Conservation (phyloP, 768 basidiomycete species). For the Amanita polypyramis region DNA sequence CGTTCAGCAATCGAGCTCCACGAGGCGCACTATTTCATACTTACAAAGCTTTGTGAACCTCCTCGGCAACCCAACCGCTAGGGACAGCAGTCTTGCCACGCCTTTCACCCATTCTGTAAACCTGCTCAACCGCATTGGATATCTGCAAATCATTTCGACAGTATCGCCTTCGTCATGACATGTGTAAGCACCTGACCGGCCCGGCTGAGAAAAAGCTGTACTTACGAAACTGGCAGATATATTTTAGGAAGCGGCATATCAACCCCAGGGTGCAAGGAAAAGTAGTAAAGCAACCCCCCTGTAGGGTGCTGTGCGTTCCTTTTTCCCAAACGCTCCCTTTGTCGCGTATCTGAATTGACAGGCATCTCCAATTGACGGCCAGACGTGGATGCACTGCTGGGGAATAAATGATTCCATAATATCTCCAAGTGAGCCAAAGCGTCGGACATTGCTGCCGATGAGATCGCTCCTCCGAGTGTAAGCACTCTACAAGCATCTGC, state of each 20-base stretch:
- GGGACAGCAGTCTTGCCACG: constrained; percentile 3
- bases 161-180: constrained; percentile 15
- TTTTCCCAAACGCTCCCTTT: constrained; percentile 1
- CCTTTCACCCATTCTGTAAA: constrained; percentile 12
- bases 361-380: constrained; percentile 15
- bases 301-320: constrained; percentile 16
- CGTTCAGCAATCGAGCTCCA: background rate
- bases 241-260: constrained; percentile 20
- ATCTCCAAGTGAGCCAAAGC: constrained; percentile 15
- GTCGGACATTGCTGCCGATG: constrained; percentile 14
- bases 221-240: constrained; percentile 22
- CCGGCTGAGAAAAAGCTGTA: background rate
- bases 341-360: background rate
- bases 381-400: constrained; percentile 15
- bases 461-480: constrained; percentile 20
- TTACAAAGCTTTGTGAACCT: constrained; percentile 18
- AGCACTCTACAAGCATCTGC: constrained; percentile 16
- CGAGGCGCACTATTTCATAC: constrained; percentile 8
- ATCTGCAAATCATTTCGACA: constrained; percentile 18
- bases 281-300: constrained; percentile 20
- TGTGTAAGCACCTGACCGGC: background rate
- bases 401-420: constrained; percentile 22
- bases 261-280: constrained; percentile 18
- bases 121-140: constrained; percentile 19
- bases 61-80: constrained; percentile 19